Percentiles rank a stretch among this genome's conserved stretches.
These are phyloP conservation scores for Aspergillus asperescens DNA, from an alignment of 495 filamentous ascomycete genomes.

Conservation along the genomic window DNA sequence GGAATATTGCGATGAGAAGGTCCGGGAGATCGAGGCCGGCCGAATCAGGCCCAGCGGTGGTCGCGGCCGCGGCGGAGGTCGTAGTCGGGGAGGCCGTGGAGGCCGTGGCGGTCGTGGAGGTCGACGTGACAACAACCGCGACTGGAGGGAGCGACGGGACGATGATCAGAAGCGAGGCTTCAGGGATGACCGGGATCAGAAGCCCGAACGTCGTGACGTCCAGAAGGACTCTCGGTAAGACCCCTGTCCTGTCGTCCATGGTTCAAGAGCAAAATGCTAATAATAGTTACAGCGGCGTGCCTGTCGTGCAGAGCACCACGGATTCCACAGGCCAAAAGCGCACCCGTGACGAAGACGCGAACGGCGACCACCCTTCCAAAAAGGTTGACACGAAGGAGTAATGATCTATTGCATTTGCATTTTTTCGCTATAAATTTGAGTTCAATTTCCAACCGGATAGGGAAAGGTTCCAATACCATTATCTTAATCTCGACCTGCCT, in stretches of 20 bases:
- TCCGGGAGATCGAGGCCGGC: constrained; percentile 67
- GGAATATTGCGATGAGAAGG: constrained; percentile 78
- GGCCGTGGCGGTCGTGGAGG: constrained; percentile 28
- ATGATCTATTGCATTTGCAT: constrained; percentile 6
- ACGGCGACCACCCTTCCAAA: constrained; percentile 40
- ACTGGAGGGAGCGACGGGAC: constrained; percentile 64
- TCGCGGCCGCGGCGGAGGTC: constrained; percentile 25
- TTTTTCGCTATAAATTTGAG: background rate
- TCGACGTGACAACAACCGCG: constrained; percentile 38
- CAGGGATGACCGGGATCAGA: constrained; percentile 19
- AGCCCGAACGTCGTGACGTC: constrained; percentile 20
- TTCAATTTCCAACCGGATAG: constrained; percentile 1
- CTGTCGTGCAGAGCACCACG: constrained; percentile 42
- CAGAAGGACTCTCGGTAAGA: constrained; percentile 46
- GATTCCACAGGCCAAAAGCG: constrained; percentile 45
- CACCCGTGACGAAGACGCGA: constrained; percentile 40
- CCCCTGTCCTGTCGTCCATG: background rate
- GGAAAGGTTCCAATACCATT: constrained; percentile 6
- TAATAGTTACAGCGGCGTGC: constrained; percentile 37
- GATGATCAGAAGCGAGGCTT: constrained; percentile 62
- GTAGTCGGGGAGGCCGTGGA: constrained; percentile 31
- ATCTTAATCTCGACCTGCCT: background rate
- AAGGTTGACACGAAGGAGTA: constrained; percentile 48
- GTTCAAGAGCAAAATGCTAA: constrained; percentile 2
- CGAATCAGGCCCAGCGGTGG: constrained; percentile 52